Base-by-base conservation (phyloP, 2,329 filamentous ascomycete genomes). In the Cladosporium sp. region DNA sequence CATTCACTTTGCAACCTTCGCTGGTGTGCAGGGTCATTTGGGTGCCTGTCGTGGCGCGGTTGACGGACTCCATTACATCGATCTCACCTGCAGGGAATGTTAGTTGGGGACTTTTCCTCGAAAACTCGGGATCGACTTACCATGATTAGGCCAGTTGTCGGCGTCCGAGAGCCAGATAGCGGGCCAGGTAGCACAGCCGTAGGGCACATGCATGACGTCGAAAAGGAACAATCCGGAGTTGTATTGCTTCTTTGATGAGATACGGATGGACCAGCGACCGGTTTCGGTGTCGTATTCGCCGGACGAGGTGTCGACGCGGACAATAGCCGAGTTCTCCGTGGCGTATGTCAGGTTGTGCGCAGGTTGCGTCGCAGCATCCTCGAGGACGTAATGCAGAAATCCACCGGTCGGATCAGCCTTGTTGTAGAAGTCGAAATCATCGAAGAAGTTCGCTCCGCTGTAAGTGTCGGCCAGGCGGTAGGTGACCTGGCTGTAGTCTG, bases 351-450 rank as follows among this genome's bases (percentile, higher is more conserved):
- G 52, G 46, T 66, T 66, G 50, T 64, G 61, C 43, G 60, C 55
- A 14, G 49, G 31, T n/a, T 49, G 46, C 8, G 38, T 49, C 2
- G 55, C 54, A 3, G 54, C 58, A 4, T 53, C 59, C 14, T 60
- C 55, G n/a, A 56, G 56, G 11, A 66, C 59, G 56, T 77, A 79
- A 56, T 72, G 71, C n/a, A 79, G 76, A 57, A 73, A 77, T 18
- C 77, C 77, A 44, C 74, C 68, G 3, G 74, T 76, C 1, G 77
- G 75, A 59, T 79, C 77, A 2, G 68, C 48, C 1, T 68, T 69
- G 4, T 69, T 72, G 58, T 72, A 76, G 63, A 78, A 77, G 45
- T 74, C 68, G 61, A 79, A 79, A 51, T 72, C 68, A 31, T 73
- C 65, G 57, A 78, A 75, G 66, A 79, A 79, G 51, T 68, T 67